Evolutionary conservation across 2,329 filamentous ascomycete genomes (phyloP).

Genomic region (Fusarium drepaniforme): DNA sequence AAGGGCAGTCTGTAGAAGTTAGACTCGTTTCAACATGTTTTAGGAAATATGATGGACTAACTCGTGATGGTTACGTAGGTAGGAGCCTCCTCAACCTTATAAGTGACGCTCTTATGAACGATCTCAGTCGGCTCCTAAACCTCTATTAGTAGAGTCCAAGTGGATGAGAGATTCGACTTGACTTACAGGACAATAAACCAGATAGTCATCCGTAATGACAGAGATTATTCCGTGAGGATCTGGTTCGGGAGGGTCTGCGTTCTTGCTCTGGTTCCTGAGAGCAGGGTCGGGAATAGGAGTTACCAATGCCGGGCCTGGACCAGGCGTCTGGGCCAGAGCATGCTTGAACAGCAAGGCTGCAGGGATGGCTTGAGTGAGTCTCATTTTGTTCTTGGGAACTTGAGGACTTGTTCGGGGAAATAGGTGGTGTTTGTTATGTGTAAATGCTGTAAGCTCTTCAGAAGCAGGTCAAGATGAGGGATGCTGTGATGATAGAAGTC

Average conservation of each 20-base stretch:
- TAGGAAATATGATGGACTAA: conserved; percentile 40
- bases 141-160: neutral
- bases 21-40: conserved; percentile 24
- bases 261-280: neutral
- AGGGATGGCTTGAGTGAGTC: neutral
- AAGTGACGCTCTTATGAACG: conserved; percentile 56
- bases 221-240: conserved; percentile 45
- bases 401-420: neutral
- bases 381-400: conserved; percentile 12
- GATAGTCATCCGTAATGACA: conserved; percentile 53
- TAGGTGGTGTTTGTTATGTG: neutral
- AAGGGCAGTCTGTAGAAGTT: conserved; percentile 58
- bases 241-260: neutral
- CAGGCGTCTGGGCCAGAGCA: conserved; percentile 4
- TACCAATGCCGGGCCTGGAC: neutral
- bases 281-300: neutral
- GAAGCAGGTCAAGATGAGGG: neutral
- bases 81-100: conserved; percentile 54
- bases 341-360: conserved; percentile 15
- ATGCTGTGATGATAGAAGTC: neutral
- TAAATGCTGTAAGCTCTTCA: neutral
- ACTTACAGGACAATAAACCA: conserved; percentile 59
- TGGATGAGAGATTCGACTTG: no score
- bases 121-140: conserved; percentile 49
- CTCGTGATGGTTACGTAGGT: conserved; percentile 60